phyloP scores from a whole-genome alignment of 305 asterid species.

The Fraxinus floribunda region DNA sequence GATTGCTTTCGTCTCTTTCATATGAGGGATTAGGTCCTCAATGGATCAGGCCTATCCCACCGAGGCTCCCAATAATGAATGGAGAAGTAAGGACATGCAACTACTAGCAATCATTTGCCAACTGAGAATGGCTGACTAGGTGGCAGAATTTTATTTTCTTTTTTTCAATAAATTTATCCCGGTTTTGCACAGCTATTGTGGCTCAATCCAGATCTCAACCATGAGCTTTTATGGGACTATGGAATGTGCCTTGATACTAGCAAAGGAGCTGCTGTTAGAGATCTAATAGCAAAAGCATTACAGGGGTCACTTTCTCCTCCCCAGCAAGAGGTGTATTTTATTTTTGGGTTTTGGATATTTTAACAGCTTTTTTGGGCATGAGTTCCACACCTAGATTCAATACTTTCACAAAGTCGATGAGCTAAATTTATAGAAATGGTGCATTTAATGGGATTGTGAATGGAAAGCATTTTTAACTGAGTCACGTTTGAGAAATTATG shows the following conservation, averaged over 20 bases:
- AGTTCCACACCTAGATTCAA: slow-evolving; percentile 12
- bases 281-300: slow-evolving; percentile 82
- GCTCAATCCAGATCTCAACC: slow-evolving; percentile 84
- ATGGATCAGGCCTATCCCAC: slow-evolving; percentile 90
- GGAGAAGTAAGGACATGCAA: slow-evolving; percentile 66
- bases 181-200: slow-evolving; percentile 68
- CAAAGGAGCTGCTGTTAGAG: slow-evolving; percentile 88
- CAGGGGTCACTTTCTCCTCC: slow-evolving; percentile 81
- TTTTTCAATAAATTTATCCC: slow-evolving; percentile 6
- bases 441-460: not conserved
- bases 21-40: slow-evolving; percentile 73
- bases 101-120: slow-evolving; percentile 18
- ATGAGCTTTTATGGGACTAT: slow-evolving; percentile 90
- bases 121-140: not conserved
- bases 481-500: not conserved
- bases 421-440: not conserved
- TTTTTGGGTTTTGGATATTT: slow-evolving; percentile 4
- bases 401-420: not conserved
- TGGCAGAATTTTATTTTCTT: not conserved
- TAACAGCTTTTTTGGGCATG: slow-evolving; percentile 3
- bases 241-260: slow-evolving; percentile 98
- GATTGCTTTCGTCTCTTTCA: slow-evolving; percentile 61
- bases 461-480: not conserved
- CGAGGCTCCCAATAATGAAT: slow-evolving; percentile 77
- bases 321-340: slow-evolving; percentile 72